Evolutionary conservation across 1,139 yeast genomes (phyloP), one percentile per base, ranked within the genome.

Genomic region (Blastobotrys serpentis): DNA sequence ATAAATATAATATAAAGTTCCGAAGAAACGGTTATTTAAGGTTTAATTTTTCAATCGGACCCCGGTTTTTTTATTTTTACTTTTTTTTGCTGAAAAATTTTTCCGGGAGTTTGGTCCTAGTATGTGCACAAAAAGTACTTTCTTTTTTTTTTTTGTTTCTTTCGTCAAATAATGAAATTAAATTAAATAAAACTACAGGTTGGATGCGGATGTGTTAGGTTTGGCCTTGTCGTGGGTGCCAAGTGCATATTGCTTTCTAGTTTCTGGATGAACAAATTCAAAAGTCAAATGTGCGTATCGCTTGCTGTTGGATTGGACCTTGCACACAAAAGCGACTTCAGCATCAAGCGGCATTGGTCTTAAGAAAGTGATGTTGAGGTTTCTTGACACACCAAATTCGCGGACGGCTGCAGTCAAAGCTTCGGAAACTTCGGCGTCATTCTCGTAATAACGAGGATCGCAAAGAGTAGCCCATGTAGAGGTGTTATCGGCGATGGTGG

Each of bases 181-280:
- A 13, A 37, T 6, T 26, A 37, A 37, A 14, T 26, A 11, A 3
- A 14, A 10, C 32, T 29, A 29, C 32, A 29, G 13, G 7, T 29
- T 29, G 32, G 32, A 29, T 29, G 32, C 13, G 26, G 26, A 25
- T 2, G 47, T 45, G 11, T 48, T 49, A 8, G 57, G 54, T 51
- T 60, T 61, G 47, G 61, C 63, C 54, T 63, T 61, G 47, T 65
- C 69, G 46, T 65, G 69, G 6, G 59, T 51, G 2, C 60, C 69
- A 1, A 52, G 43, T 4, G 57, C 65, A 21, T 60, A 53, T 7
- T 55, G 43, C 16, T 51, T 51, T 43, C 60, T 59, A 14, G 52
- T 55, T 10, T 49, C 45, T 7, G 49, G 51, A 40, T 55, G 60
- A 38, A 42, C 47, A 43, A 65, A 39, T 8, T 48, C 46, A 34